Percentiles rank a stretch among this genome's conserved stretches.
Conservation (phyloP, 2,329 filamentous ascomycete genomes). For the Nemania serpens region DNA sequence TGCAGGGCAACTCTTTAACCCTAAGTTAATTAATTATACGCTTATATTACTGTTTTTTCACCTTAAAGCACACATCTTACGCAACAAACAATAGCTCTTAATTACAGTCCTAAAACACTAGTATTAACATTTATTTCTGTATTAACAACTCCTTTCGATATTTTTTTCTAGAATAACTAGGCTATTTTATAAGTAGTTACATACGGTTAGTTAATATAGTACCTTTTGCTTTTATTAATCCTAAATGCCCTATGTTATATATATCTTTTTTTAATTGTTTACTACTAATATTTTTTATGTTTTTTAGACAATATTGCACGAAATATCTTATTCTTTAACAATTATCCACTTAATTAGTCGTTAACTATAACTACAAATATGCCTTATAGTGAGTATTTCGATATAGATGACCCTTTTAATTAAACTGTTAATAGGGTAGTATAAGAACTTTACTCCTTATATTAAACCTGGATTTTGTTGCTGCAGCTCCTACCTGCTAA, state of each 20-base stretch:
- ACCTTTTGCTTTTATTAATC: not conserved
- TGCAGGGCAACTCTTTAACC: not conserved
- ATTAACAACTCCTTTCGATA: too few species aligned
- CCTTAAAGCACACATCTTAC: too few species aligned
- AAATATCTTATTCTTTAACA: not conserved
- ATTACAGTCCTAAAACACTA: not conserved
- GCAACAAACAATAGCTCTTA: not conserved
- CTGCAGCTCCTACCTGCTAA: not conserved
- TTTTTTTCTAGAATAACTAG: not conserved
- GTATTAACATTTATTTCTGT: not conserved
- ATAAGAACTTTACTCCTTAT: slow-evolving; percentile 2
- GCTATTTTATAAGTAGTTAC: not conserved
- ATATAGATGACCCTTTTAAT: slow-evolving; percentile 1
- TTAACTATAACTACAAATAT: not conserved
- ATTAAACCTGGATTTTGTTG: not conserved
- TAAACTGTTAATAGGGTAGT: not conserved
- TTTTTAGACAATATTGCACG: not conserved
- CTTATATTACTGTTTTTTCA: too few species aligned
- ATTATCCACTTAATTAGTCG: not conserved
- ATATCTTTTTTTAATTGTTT: not conserved
- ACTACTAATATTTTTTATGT: not conserved
- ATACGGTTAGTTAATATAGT: not conserved
- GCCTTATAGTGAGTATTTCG: not conserved
- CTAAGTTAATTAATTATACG: too few species aligned
- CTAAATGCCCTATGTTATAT: not conserved